These are phyloP conservation scores for Aegilops umbellulata DNA, from an alignment of 176 grass and related monocot species.

Conservation along the genomic window DNA sequence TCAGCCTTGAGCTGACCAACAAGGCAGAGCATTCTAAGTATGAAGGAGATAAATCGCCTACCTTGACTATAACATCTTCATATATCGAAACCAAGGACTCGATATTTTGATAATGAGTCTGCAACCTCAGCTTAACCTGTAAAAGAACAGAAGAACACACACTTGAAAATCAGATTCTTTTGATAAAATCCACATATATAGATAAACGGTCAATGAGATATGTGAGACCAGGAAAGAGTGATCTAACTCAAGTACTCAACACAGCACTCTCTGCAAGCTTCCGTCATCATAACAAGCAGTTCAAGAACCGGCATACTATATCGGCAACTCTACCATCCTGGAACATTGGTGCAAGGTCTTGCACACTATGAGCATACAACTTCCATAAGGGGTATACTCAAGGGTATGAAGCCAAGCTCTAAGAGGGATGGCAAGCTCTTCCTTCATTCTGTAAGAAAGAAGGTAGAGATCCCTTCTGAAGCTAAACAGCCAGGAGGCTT, in stretches of 20 bases:
- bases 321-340: neutral
- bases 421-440: too few species aligned
- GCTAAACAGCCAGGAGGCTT: too few species aligned
- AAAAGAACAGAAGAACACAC: slow-evolving; percentile 1
- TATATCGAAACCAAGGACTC: slow-evolving; percentile 81
- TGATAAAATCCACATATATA: slow-evolving; percentile 5
- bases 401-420: too few species aligned
- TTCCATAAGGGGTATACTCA: neutral
- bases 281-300: slow-evolving; percentile 5
- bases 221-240: neutral
- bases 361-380: neutral
- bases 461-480: too few species aligned
- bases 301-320: slow-evolving; percentile 2
- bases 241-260: neutral
- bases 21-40: neutral
- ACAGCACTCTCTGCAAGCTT: neutral
- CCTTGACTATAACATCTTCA: slow-evolving; percentile 59
- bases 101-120: slow-evolving; percentile 90
- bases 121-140: slow-evolving; percentile 86
- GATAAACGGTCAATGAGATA: neutral
- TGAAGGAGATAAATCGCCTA: slow-evolving; percentile 23
- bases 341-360: neutral
- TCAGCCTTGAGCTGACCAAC: neutral
- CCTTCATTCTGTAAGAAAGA: too few species aligned
- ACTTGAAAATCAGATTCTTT: neutral